Evolutionary conservation across 2,329 filamentous ascomycete genomes (phyloP).

Genomic region (Pseudonectria buxi): DNA sequence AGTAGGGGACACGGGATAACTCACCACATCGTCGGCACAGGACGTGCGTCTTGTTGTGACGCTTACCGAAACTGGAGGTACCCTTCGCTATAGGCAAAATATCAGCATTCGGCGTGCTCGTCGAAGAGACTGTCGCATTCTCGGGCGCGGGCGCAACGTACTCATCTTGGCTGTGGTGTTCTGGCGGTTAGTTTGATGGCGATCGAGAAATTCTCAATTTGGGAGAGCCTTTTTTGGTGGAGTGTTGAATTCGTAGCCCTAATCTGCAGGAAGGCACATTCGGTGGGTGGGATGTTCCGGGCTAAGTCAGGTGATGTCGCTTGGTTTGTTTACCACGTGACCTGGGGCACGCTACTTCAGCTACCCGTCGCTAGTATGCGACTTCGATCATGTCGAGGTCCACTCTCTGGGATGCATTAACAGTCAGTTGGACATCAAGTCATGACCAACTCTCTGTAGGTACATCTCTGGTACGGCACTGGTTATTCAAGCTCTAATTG

Average conservation of each 20-base stretch:
- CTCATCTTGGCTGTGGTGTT: slow-evolving; percentile 50
- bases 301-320: slow-evolving; percentile 23
- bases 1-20: slow-evolving; percentile 33
- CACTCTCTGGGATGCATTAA: too few relatives aligned
- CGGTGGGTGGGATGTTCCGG: slow-evolving; percentile 16
- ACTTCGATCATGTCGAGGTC: too few relatives aligned
- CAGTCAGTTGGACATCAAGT: too few relatives aligned
- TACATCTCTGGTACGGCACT: too few relatives aligned
- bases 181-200: slow-evolving; percentile 34
- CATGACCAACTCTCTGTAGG: too few relatives aligned
- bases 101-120: slow-evolving; percentile 17
- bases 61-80: slow-evolving; percentile 52
- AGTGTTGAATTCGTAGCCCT: slow-evolving; percentile 32
- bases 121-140: slow-evolving; percentile 11
- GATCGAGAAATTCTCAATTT: slow-evolving; percentile 30
- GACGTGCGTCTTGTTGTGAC: slow-evolving; percentile 98
- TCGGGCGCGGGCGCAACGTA: slow-evolving; percentile 32
- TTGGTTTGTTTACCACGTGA: slow-evolving; percentile 12
- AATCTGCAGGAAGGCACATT: slow-evolving; percentile 22
- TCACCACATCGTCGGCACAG: slow-evolving; percentile 97
- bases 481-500: too few relatives aligned
- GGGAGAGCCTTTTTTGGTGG: slow-evolving; percentile 31
- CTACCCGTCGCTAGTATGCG: too few relatives aligned
- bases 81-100: slow-evolving; percentile 43
- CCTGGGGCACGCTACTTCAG: slow-evolving; percentile 16